A percentile compares a stretch with the other conserved stretches of the same genome.
These are phyloP conservation scores for Globisporangium megalacanthum DNA, from an alignment of 352 stramenopile species.

Conservation along the genomic window DNA sequence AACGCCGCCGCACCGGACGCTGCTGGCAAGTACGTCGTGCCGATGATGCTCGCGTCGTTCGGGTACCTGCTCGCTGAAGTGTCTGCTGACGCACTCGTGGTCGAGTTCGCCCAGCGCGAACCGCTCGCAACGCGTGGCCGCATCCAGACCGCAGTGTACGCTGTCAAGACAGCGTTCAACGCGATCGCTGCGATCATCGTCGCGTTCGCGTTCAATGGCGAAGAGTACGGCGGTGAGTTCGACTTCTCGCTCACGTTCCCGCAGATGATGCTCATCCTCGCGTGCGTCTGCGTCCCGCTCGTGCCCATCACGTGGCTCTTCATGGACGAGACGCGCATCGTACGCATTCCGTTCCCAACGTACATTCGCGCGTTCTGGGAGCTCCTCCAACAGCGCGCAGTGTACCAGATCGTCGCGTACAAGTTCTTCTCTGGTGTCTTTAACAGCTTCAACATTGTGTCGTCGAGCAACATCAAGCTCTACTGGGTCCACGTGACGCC, in stretches of 20 bases:
- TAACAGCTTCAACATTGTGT: constrained; percentile 25
- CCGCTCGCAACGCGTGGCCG: constrained; percentile 30
- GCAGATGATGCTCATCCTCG: constrained; percentile 19
- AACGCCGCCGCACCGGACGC: constrained; percentile 26
- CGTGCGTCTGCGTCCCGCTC: not conserved
- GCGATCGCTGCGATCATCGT: constrained; percentile 30
- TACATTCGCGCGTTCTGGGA: constrained; percentile 35
- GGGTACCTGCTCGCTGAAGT: constrained; percentile 80
- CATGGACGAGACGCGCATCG: constrained; percentile 30
- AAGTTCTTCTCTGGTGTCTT: constrained; percentile 39
- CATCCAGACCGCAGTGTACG: constrained; percentile 42
- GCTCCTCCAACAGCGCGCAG: constrained; percentile 26
- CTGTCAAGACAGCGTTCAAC: constrained; percentile 22
- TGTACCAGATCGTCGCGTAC: constrained; percentile 49
- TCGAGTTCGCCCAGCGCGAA: constrained; percentile 32
- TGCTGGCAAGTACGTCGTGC: constrained; percentile 50
- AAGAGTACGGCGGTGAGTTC: constrained; percentile 49
- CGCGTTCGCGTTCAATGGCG: constrained; percentile 50
- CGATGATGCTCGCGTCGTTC: constrained; percentile 64
- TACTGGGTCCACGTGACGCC: constrained; percentile 12
- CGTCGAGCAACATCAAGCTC: constrained; percentile 23
- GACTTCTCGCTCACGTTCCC: constrained; percentile 47
- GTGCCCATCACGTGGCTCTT: too few relatives aligned
- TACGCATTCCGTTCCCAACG: constrained; percentile 18
- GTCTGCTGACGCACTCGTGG: constrained; percentile 40